A percentile compares a stretch with the other conserved stretches of the same genome.
Conservation (phyloP, 306 rosid species). For the Senna tora region DNA sequence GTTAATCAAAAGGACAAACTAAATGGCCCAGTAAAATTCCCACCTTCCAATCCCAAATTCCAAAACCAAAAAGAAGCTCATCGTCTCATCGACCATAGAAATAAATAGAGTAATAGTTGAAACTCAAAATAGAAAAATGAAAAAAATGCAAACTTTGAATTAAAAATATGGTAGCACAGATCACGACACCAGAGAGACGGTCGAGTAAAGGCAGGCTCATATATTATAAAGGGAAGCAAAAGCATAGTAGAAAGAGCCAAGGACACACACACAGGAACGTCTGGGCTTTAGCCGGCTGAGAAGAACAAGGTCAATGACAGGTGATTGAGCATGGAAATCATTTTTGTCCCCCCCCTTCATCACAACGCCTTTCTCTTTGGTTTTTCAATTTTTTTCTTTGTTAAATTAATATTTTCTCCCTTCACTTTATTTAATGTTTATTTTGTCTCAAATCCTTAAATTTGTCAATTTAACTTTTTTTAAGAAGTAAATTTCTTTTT, state of each 20-base stretch:
- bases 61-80: conserved; percentile 34
- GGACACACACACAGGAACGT: conserved; percentile 29
- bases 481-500: too few relatives aligned
- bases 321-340: conserved; percentile 41
- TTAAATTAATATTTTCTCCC: too few relatives aligned
- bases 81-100: conserved; percentile 24
- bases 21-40: conserved; percentile 21
- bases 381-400: neutral
- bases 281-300: conserved; percentile 42
- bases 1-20: conserved; percentile 29
- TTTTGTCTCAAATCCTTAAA: too few relatives aligned
- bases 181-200: conserved; percentile 48
- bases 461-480: too few relatives aligned
- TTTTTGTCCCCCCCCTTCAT: conserved; percentile 46
- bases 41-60: conserved; percentile 5
- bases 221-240: conserved; percentile 14
- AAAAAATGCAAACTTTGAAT: conserved; percentile 25
- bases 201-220: conserved; percentile 34
- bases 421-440: too few relatives aligned
- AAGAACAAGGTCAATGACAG: conserved; percentile 49
- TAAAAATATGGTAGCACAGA: conserved; percentile 38
- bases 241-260: conserved; percentile 28
- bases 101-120: neutral
- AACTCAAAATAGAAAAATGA: too few relatives aligned
- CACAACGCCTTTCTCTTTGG: conserved; percentile 2